phyloP scores from a whole-genome alignment of 495 filamentous ascomycete species.

The Hypomontagnella monticulosa region DNA sequence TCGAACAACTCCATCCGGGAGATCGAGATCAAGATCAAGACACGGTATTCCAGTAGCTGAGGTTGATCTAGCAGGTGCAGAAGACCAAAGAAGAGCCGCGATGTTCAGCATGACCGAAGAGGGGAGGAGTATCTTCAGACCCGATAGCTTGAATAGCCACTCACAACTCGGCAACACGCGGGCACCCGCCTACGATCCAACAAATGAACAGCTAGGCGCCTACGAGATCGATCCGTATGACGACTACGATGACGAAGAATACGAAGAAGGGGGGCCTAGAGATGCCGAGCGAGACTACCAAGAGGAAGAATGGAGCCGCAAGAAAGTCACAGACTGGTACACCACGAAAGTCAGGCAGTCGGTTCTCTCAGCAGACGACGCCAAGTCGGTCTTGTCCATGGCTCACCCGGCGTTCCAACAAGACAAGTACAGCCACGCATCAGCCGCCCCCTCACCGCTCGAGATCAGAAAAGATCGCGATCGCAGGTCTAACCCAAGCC shows the following conservation, averaged over 20 bases:
- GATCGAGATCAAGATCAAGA: constrained; percentile 40
- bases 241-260: constrained; percentile 13
- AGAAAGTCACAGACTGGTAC: constrained; percentile 40
- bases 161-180: constrained; percentile 13
- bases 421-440: constrained; percentile 14
- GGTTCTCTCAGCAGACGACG: constrained; percentile 14
- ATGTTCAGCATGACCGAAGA: constrained; percentile 11
- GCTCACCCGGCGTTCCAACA: constrained; percentile 46
- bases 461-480: constrained; percentile 10
- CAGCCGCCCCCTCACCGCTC: constrained; percentile 38
- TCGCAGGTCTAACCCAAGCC: neutral
- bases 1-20: too few relatives aligned
- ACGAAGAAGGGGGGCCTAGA: neutral
- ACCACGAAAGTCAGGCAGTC: constrained; percentile 17
- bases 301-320: constrained; percentile 26
- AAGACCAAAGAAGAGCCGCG: constrained; percentile 29
- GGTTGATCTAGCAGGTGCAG: constrained; percentile 28
- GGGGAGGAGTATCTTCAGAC: constrained; percentile 34
- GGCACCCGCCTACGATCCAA: neutral
- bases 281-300: constrained; percentile 21
- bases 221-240: constrained; percentile 11
- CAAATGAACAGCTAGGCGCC: neutral
- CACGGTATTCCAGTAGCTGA: constrained; percentile 43
- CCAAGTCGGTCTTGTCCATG: constrained; percentile 38
- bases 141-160: constrained; percentile 32